phyloP scores from a whole-genome alignment of 2,329 filamentous ascomycete species.

The Saccharata proteae region DNA sequence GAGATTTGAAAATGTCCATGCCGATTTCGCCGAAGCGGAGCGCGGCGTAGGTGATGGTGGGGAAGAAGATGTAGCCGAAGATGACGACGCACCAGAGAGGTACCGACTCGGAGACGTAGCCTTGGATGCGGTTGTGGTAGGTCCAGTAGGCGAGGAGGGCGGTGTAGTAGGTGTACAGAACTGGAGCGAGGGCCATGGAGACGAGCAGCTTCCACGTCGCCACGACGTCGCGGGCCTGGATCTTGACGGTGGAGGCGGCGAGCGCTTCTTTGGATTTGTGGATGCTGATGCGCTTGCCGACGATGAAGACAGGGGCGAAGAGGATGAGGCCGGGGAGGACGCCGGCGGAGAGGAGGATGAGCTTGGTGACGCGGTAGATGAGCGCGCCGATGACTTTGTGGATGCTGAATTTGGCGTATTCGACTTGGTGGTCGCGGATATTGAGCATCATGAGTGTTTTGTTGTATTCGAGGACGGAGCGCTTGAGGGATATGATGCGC shows the following conservation, averaged over 20 bases:
- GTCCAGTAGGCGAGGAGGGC: slow-evolving; percentile 21
- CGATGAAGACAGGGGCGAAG: slow-evolving; percentile 47
- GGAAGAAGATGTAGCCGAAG: slow-evolving; percentile 68
- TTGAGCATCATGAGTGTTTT: slow-evolving; percentile 72
- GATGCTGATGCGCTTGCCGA: slow-evolving; percentile 24
- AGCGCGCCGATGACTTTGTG: slow-evolving; percentile 63
- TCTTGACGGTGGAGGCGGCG: slow-evolving; percentile 28
- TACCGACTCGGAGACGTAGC: slow-evolving; percentile 67
- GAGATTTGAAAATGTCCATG: slow-evolving; percentile 95
- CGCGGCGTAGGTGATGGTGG: slow-evolving; percentile 80
- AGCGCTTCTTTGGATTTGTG: slow-evolving; percentile 27
- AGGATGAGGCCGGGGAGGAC: slow-evolving; percentile 78
- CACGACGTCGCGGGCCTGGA: slow-evolving; percentile 27
- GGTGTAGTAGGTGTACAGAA: slow-evolving; percentile 21
- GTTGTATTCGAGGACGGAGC: slow-evolving; percentile 75
- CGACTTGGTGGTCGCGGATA: slow-evolving; percentile 86
- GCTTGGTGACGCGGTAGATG: slow-evolving; percentile 67
- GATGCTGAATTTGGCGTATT: slow-evolving; percentile 76
- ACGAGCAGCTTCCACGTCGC: slow-evolving; percentile 31
- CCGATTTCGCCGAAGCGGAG: slow-evolving; percentile 94
- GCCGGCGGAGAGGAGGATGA: slow-evolving; percentile 62
- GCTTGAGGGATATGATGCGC: slow-evolving; percentile 63
- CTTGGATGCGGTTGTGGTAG: slow-evolving; percentile 58
- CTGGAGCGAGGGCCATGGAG: slow-evolving; percentile 25
- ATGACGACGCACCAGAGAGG: slow-evolving; percentile 67